Evolutionary conservation across 768 basidiomycete species (phyloP).

Genomic region (Amanita pseudoporphyria): DNA sequence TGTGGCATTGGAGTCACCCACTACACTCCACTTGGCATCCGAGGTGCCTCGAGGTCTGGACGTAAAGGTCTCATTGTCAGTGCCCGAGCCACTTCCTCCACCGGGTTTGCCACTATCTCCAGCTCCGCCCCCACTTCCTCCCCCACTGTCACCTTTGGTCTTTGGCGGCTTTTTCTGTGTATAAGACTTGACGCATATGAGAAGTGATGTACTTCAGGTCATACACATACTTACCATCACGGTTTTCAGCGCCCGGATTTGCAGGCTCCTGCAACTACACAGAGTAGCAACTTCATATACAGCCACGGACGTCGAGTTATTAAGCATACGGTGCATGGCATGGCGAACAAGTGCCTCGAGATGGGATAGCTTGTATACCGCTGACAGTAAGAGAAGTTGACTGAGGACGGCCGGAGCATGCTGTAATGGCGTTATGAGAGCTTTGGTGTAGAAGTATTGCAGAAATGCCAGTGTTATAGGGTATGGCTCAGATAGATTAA

Average conservation of each 20-base stretch:
- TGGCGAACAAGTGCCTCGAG: constrained; percentile 80
- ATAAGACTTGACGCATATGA: constrained; percentile 44
- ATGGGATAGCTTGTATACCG: constrained; percentile 72
- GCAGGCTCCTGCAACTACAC: constrained; percentile 79
- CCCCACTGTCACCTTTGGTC: constrained; percentile 56
- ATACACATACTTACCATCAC: constrained; percentile 52
- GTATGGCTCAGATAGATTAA: constrained; percentile 83
- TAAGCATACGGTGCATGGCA: constrained; percentile 84
- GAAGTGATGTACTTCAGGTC: background rate
- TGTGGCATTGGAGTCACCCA: constrained; percentile 15
- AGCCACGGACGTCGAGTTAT: constrained; percentile 77
- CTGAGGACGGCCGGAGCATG: constrained; percentile 85
- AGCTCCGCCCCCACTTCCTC: constrained; percentile 21
- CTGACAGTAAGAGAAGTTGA: constrained; percentile 75
- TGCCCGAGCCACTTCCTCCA: constrained; percentile 26
- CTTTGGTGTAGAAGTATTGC: constrained; percentile 89
- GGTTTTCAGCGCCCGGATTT: constrained; percentile 82
- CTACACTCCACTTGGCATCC: constrained; percentile 47
- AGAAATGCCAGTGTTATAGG: constrained; percentile 81
- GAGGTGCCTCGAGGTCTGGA: constrained; percentile 65
- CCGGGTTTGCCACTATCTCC: constrained; percentile 27
- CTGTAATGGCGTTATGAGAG: constrained; percentile 84
- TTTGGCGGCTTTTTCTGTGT: constrained; percentile 66
- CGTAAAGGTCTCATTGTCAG: constrained; percentile 25
- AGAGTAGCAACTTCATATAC: constrained; percentile 95